Evolutionary conservation across 768 basidiomycete species (phyloP).

Genomic region (Leccinum disarticulatum): DNA sequence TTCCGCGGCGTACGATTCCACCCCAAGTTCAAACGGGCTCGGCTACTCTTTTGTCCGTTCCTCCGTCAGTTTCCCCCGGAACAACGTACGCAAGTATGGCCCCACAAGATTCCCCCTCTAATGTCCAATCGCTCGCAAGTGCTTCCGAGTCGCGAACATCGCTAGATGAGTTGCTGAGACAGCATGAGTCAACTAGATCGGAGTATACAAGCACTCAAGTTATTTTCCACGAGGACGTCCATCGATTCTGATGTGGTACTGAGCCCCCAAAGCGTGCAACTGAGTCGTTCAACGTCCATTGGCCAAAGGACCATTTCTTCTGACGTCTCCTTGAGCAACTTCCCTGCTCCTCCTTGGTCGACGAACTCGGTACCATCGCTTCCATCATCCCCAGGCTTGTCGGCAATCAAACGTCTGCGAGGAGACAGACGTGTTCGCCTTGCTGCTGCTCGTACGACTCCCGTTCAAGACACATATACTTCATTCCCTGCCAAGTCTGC

Average conservation of each 20-base stretch:
- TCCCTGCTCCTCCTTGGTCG: slow-evolving; percentile 59
- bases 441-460: slow-evolving; percentile 8
- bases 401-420: slow-evolving; percentile 20
- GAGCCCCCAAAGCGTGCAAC: slow-evolving; percentile 7
- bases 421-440: slow-evolving; percentile 23
- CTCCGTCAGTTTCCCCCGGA: neutral
- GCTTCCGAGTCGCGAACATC: slow-evolving; percentile 33
- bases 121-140: slow-evolving; percentile 24
- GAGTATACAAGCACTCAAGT: slow-evolving; percentile 57
- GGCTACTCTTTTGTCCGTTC: neutral
- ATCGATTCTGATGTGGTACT: slow-evolving; percentile 34
- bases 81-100: neutral
- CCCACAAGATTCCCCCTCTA: slow-evolving; percentile 40
- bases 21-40: slow-evolving; percentile 3
- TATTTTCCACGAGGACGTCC: slow-evolving; percentile 37
- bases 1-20: neutral
- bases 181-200: slow-evolving; percentile 62
- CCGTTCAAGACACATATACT: slow-evolving; percentile 3
- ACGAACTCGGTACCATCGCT: slow-evolving; percentile 18
- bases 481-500: slow-evolving; percentile 29
- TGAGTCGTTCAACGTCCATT: slow-evolving; percentile 25
- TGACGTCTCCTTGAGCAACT: slow-evolving; percentile 71
- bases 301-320: slow-evolving; percentile 29
- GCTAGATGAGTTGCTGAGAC: slow-evolving; percentile 53
- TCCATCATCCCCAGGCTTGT: slow-evolving; percentile 12